phyloP scores from a whole-genome alignment of 805 yeast genomes.

The Pichia deserticola region DNA sequence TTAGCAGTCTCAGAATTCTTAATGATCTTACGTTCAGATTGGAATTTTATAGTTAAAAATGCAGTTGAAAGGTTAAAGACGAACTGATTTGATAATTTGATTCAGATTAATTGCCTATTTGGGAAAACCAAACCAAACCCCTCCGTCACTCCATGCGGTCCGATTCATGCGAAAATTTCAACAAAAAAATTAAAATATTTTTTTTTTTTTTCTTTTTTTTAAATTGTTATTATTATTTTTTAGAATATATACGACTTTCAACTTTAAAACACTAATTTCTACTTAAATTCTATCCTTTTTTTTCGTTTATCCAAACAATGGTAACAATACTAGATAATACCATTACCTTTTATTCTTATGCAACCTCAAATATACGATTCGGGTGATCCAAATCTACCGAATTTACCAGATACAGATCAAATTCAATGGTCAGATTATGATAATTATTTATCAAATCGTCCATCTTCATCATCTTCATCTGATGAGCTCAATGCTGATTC shows the following conservation, averaged over 20 bases:
- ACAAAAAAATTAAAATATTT: no score
- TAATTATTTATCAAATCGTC: constrained; percentile 19
- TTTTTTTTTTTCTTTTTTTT: no score
- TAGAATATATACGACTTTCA: no score
- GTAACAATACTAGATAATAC: no score
- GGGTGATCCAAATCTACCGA: constrained; percentile 34
- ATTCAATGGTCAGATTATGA: constrained; percentile 28
- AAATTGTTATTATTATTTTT: no score
- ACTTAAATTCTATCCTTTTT: no score
- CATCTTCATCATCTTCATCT: not conserved
- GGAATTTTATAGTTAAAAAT: constrained; percentile 1
- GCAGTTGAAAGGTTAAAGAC: not conserved
- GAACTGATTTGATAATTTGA: not conserved
- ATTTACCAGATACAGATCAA: constrained; percentile 29
- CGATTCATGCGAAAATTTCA: no score
- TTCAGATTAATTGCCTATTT: no score
- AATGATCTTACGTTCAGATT: constrained; percentile 1
- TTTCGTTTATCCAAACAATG: no score
- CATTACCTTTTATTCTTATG: not conserved
- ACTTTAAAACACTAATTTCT: no score
- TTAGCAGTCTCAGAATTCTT: constrained; percentile 4
- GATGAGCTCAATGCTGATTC: not conserved
- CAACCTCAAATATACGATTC: constrained; percentile 30
- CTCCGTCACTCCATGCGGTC: not conserved
- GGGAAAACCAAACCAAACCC: no score